Conservation (phyloP, 176 grass and related monocot species). For the Oryza punctata region DNA sequence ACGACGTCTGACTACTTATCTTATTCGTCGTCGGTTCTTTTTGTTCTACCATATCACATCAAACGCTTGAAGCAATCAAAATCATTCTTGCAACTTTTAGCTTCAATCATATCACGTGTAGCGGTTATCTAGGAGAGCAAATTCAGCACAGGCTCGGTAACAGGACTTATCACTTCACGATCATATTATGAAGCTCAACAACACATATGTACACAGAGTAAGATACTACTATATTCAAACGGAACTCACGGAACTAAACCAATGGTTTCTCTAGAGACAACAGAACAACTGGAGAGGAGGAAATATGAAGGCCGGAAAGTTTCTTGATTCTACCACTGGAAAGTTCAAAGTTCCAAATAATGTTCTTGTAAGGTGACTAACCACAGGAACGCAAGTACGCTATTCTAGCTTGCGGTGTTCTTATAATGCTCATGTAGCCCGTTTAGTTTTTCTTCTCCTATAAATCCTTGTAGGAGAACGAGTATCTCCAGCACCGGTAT, state of each 20-base stretch:
- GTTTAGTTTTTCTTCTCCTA: slow-evolving; percentile 59
- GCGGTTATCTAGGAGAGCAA: too few species aligned
- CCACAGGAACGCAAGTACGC: slow-evolving; percentile 18
- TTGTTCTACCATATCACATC: too few species aligned
- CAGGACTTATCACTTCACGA: neutral
- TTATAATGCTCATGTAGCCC: slow-evolving; percentile 33
- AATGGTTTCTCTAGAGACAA: slow-evolving; percentile 5
- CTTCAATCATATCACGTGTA: too few species aligned
- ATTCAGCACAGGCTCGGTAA: neutral
- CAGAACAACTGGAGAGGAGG: neutral
- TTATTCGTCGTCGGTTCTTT: too few species aligned
- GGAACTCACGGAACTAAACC: slow-evolving; percentile 8
- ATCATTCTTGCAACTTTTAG: too few species aligned
- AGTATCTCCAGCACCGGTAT: slow-evolving; percentile 42
- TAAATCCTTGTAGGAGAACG: slow-evolving; percentile 48
- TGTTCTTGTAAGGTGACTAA: slow-evolving; percentile 22
- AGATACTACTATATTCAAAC: slow-evolving; percentile 20
- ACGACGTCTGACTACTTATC: too few species aligned
- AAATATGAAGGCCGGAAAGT: neutral
- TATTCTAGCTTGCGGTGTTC: slow-evolving; percentile 10
- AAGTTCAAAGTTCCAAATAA: neutral
- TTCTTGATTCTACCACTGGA: slow-evolving; percentile 15
- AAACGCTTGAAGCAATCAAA: too few species aligned
- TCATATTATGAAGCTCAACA: slow-evolving; percentile 1
- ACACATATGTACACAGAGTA: slow-evolving; percentile 36